A percentile compares a stretch with the other conserved stretches of the same genome.
Evolutionary conservation across 495 filamentous ascomycete genomes (phyloP).

Genomic region (Chaetomidium leptoderma): DNA sequence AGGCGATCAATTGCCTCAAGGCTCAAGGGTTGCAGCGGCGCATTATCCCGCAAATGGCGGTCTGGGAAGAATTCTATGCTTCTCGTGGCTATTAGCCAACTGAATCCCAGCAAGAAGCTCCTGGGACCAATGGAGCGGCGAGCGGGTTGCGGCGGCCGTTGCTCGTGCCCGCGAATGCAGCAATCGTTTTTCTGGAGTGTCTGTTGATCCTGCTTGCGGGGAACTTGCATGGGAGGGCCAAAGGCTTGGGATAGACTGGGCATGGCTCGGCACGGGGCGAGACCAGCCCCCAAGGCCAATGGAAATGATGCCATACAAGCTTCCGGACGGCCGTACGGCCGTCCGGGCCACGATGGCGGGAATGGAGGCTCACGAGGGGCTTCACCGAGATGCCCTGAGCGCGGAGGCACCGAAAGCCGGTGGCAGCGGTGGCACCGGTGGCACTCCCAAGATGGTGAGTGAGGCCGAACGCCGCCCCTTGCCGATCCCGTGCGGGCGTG

Average conservation of each 20-base stretch:
- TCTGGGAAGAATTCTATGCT: constrained; percentile 17
- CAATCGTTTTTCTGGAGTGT: neutral
- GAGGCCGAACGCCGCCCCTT: constrained; percentile 5
- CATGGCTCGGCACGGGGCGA: neutral
- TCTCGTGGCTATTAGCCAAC: constrained; percentile 5
- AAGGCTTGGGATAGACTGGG: neutral
- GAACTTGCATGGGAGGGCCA: neutral
- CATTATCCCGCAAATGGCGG: constrained; percentile 30
- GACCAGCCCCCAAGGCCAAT: neutral
- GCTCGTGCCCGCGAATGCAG: neutral
- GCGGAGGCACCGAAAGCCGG: too few relatives aligned
- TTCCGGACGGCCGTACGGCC: neutral
- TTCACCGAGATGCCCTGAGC: too few relatives aligned
- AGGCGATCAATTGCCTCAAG: neutral
- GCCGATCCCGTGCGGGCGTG: constrained; percentile 14
- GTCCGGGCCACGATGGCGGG: neutral
- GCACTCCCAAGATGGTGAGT: too few relatives aligned
- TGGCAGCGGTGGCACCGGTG: too few relatives aligned
- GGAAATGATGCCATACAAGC: neutral
- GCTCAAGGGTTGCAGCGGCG: neutral
- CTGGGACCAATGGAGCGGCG: neutral
- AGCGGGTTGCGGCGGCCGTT: neutral
- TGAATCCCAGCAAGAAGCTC: neutral
- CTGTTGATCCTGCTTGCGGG: neutral
- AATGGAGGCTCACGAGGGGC: too few relatives aligned